Evolutionary conservation across 306 rosid genomes (phyloP), one percentile per base, ranked within the genome.

Genomic region (Vigna radiata): DNA sequence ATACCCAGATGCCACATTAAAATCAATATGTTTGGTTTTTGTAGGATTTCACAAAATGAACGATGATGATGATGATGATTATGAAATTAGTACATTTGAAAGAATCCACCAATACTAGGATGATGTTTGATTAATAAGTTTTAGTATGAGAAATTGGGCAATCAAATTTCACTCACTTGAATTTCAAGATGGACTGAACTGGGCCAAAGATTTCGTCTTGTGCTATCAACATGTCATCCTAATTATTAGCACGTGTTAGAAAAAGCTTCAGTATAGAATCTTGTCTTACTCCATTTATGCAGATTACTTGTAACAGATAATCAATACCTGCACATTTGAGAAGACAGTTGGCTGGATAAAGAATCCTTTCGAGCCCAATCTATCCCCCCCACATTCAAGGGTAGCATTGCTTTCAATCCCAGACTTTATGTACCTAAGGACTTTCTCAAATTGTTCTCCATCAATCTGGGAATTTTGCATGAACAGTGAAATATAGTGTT

Each of bases 151-250:
- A 37, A 59, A 27, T 18, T 59, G 18, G 65, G 5, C 41, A 27
- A 59, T 59, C 39, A 27, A 59, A 15, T 52, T 50, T 77, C 39
- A 90, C 98, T 89, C 78, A 88, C 98, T 89, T 90, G 93, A 90
- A 94, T 79, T 92, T 94, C 85, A 94, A 82, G 86, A 94, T 84
- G 73, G 96, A 16, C 81, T 94, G 98, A 53, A 94, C 98, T 0
- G 98, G 98, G 33, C 98, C 97, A 43, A 94, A 94, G 69, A 94
- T 94, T 89, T 94, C 98, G 52, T 94, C 98, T 65, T 87, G 37
- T n/a, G 98, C 96, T 74, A 94, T 94, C 86, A 89, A 55, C 97
- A 94, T 94, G 75, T 94, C 90, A 74, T 94, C 97, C 96, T 92
- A 80, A 71, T 68, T 13, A 62, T 63, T n/a, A 47, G 17, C n/a